phyloP scores from a whole-genome alignment of 1,284 basidiomycete species.

The Polyporus tsugae region DNA sequence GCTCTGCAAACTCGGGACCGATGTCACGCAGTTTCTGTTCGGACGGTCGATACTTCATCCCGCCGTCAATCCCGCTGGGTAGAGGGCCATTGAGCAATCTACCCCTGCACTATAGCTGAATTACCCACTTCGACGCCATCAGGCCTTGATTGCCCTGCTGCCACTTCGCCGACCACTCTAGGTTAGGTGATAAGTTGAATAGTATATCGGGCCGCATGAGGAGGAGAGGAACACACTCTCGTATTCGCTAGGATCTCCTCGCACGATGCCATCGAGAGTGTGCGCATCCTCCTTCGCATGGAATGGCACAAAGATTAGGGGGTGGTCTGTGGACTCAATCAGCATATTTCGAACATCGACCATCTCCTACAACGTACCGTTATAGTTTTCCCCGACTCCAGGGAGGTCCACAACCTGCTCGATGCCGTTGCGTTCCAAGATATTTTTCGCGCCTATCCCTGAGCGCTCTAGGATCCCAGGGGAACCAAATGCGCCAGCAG shows the following conservation, averaged over 20 bases:
- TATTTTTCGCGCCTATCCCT: slow-evolving; percentile 39
- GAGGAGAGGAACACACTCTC: slow-evolving; percentile 37
- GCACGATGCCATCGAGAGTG: slow-evolving; percentile 53
- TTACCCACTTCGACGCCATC: slow-evolving; percentile 54
- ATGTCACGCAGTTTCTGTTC: slow-evolving; percentile 49
- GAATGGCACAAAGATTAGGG: slow-evolving; percentile 45
- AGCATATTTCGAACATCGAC: neutral
- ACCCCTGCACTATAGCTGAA: neutral
- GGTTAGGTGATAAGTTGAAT: slow-evolving; percentile 26
- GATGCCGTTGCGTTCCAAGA: slow-evolving; percentile 53
- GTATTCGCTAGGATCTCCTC: slow-evolving; percentile 43
- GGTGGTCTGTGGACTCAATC: slow-evolving; percentile 49
- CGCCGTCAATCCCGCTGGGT: slow-evolving; percentile 51
- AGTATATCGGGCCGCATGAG: neutral
- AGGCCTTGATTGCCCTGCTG: slow-evolving; percentile 50
- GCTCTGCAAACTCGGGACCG: slow-evolving; percentile 48
- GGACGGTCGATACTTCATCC: slow-evolving; percentile 56
- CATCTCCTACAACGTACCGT: slow-evolving; percentile 44
- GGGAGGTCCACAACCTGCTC: slow-evolving; percentile 55
- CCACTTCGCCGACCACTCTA: slow-evolving; percentile 53
- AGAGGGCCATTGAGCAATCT: neutral
- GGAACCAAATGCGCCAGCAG: slow-evolving; percentile 46
- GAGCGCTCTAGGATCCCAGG: slow-evolving; percentile 44
- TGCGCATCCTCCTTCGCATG: slow-evolving; percentile 48
- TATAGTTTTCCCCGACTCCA: slow-evolving; percentile 66